Conservation (phyloP, 176 grass and related monocot genomes). For the Phyllostachys edulis region DNA sequence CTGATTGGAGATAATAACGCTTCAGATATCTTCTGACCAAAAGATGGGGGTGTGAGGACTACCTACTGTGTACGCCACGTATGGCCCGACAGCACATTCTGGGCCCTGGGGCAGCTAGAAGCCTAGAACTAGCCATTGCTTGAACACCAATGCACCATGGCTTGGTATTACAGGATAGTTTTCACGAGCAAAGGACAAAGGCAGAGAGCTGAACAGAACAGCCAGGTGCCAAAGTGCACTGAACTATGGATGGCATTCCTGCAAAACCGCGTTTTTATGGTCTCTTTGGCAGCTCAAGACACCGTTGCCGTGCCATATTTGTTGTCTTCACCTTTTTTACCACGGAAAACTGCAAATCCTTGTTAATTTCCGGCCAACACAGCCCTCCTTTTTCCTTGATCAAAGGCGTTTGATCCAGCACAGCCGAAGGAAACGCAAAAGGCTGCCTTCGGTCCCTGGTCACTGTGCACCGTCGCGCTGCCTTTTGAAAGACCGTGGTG, state of each 20-base stretch:
- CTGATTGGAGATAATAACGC: background rate
- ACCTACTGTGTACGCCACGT: background rate
- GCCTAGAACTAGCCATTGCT: background rate
- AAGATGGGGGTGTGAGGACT: background rate
- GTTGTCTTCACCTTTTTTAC: background rate
- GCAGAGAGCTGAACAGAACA: background rate
- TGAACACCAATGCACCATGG: background rate
- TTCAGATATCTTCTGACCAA: background rate
- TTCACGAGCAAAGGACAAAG: background rate
- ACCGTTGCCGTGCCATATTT: background rate
- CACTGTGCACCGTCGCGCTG: slow-evolving; percentile 28
- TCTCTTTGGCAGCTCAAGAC: background rate
- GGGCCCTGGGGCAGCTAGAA: too few species aligned
- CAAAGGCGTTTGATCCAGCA: background rate
- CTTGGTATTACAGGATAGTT: background rate
- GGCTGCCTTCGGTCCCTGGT: background rate
- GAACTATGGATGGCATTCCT: too few species aligned
- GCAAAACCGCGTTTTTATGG: background rate
- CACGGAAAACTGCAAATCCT: background rate
- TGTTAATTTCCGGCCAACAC: background rate
- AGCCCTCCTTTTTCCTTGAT: background rate
- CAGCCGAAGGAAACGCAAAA: background rate
- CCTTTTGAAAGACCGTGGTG: slow-evolving; percentile 64
- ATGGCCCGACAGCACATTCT: background rate
- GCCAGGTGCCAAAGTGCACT: background rate